A percentile compares a stretch with the other conserved stretches of the same genome.
Evolutionary conservation across 1,139 yeast species (phyloP).

Genomic region (Suhomyces ambrosiae): DNA sequence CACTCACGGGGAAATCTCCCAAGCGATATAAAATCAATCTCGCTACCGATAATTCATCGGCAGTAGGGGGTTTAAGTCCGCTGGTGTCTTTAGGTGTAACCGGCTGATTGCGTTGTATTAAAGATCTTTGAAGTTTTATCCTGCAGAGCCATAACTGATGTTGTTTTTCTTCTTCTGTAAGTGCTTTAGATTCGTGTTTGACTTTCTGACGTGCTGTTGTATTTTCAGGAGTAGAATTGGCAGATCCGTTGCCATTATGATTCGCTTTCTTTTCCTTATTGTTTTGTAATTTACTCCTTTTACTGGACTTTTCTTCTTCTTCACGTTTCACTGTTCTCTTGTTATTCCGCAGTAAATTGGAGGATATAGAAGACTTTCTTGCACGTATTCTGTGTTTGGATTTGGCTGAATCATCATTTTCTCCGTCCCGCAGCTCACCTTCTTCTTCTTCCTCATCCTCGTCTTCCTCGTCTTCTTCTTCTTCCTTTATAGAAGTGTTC

Average conservation of each 20-base stretch:
- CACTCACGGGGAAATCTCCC: slow-evolving; percentile 53
- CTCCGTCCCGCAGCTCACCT: slow-evolving; percentile 16
- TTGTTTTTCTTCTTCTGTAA: slow-evolving; percentile 42
- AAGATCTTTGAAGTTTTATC: slow-evolving; percentile 46
- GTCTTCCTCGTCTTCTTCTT: slow-evolving; percentile 14
- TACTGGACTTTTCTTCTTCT: slow-evolving; percentile 5
- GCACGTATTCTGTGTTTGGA: slow-evolving; percentile 15
- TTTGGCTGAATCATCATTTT: slow-evolving; percentile 2
- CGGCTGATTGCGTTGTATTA: slow-evolving; percentile 48
- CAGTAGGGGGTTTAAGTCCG: slow-evolving; percentile 44
- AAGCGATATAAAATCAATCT: slow-evolving; percentile 54
- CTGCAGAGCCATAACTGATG: slow-evolving; percentile 53
- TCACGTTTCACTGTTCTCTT: slow-evolving; percentile 3
- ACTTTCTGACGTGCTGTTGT: slow-evolving; percentile 7
- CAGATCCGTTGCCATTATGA: slow-evolving; percentile 8
- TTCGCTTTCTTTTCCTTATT: slow-evolving; percentile 4
- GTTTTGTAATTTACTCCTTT: slow-evolving; percentile 6
- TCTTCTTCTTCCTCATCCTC: slow-evolving; percentile 17
- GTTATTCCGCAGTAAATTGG: slow-evolving; percentile 11
- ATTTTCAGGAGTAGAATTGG: slow-evolving; percentile 7
- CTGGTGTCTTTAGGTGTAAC: slow-evolving; percentile 38
- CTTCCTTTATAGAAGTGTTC: slow-evolving; percentile 6
- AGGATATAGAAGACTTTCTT: slow-evolving; percentile 6
- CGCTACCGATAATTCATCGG: slow-evolving; percentile 57
- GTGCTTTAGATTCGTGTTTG: slow-evolving; percentile 16